Percentiles rank a stretch among this genome's conserved stretches.
phyloP scores from a whole-genome alignment of 371 early-diverging fungal genomes.

The Phascolomyces articulosus region DNA sequence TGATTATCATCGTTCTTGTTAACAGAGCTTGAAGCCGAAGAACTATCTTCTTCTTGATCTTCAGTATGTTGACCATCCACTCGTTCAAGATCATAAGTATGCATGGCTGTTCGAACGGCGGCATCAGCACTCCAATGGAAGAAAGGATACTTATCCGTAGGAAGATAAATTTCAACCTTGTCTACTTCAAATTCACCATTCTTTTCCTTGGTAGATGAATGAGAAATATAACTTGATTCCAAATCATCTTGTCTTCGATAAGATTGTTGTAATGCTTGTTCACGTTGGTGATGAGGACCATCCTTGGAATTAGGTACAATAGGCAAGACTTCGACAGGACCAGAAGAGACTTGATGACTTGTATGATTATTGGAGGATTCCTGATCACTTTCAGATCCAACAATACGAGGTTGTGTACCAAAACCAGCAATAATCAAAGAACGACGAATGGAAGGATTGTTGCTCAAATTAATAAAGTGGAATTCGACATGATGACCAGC shows the following conservation, averaged over 20 bases:
- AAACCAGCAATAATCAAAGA: constrained; percentile 46
- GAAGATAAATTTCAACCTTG: constrained; percentile 29
- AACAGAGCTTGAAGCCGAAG: neutral
- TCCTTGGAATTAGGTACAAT: constrained; percentile 46
- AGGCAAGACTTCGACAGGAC: constrained; percentile 34
- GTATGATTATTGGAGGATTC: neutral
- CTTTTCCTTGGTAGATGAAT: constrained; percentile 3
- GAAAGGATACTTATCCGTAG: constrained; percentile 48
- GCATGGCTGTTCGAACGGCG: constrained; percentile 41
- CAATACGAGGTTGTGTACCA: constrained; percentile 28
- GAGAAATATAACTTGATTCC: constrained; percentile 4
- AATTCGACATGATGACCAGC: constrained; percentile 55
- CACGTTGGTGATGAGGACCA: constrained; percentile 25
- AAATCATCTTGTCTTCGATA: neutral
- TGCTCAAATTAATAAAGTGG: constrained; percentile 52
- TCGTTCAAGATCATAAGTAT: neutral
- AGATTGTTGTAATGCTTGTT: neutral
- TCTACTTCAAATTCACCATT: constrained; percentile 4
- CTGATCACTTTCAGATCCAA: neutral
- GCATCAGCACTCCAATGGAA: constrained; percentile 56
- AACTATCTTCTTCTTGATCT: neutral
- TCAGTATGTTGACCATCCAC: neutral
- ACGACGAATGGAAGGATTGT: constrained; percentile 38
- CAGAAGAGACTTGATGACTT: neutral
- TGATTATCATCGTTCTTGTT: neutral